Evolutionary conservation across 306 rosid species (phyloP), one percentile per base, ranked within the genome.

Genomic region (Alnus rubra): DNA sequence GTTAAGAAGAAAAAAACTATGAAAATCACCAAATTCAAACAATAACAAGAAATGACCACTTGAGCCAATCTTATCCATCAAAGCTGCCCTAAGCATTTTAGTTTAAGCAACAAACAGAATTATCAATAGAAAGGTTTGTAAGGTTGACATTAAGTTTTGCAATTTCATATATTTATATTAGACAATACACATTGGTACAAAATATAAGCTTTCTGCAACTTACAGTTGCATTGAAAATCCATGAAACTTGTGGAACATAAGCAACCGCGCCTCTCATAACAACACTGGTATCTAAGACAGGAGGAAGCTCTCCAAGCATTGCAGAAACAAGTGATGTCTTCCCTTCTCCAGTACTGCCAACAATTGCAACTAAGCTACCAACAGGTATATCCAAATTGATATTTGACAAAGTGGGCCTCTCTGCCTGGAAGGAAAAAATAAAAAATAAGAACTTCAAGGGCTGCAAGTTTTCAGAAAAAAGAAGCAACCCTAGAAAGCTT

Each of bases 181-280:
- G 37, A 63, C 45, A 12, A 33, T 16, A 62, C 7, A 30, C 48
- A 35, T 64, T 14, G n/a, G 44, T 33, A 63, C 30, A 16, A 35
- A 62, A 56, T 39, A 73, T 47, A 60, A 63, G 55, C 73, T 82
- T 71, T 69, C 42, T 73, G 56, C 10, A 78, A 83, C 96, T 92
- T 79, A 94, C 98, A 7, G 98, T 88, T 74, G 97, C 98, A 79
- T 94, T 94, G 87, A 89, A 89, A 79, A 94, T 94, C 98, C 98
- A 94, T 51, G 98, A 94, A 88, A 94, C 84, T 80, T 94, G 98
- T 74, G 98, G 97, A 80, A 94, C 98, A 82, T 92, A 94, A 68
- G 97, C 97, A 79, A 90, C 94, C 50, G 90, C 85, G 56, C 98
- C 98, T 73, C 88, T 80, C 67, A 65, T 77, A 50, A 74, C 77